Evolutionary conservation across 768 basidiomycete species (phyloP), one percentile per base, ranked within the genome.

Genomic region (Suillus alpinus): DNA sequence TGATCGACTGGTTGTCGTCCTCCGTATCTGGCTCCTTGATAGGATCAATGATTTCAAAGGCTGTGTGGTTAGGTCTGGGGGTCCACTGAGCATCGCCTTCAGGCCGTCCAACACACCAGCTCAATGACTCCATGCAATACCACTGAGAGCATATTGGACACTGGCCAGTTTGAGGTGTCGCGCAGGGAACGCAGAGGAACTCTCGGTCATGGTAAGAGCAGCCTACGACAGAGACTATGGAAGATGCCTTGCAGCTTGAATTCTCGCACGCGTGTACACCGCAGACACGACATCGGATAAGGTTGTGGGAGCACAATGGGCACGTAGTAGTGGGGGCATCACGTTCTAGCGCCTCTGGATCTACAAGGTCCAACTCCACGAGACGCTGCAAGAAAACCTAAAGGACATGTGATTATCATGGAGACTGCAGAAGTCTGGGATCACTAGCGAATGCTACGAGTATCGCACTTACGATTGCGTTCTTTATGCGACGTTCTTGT

Each of bases 31-130:
- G 23, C 9, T 55, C 23, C 10, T 10, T 55, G 23, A 23, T 55
- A 29, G 36, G 23, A 39, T 26, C 16, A 1, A 55, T 18, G 7
- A 20, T 9, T 26, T 55, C 36, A 12, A 39, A 26, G 18, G 53
- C 20, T 26, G 23, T 39, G 36, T 37, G 36, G 16, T 26, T 37
- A 12, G 34, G 37, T 39, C 9, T 34, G 10, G 36, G 53, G 16
- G 16, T 26, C 53, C 53, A 18, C 36, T 55, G 36, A 10, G 10
- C 23, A 10, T 26, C 23, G 16, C 53, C 36, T 55, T 55, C 23
- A 26, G 53, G 53, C 23, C 36, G 53, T 55, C 53, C 53, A 26
- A 55, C 36, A 55, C 53, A 55, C 53, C 53, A 36, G 14, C 37
- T 55, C 53, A 55, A 26, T 10, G 37, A 37, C 9, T 36, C 36